Evolutionary conservation across 805 yeast species (phyloP).

Genomic region (Torulaspora franciscae): DNA sequence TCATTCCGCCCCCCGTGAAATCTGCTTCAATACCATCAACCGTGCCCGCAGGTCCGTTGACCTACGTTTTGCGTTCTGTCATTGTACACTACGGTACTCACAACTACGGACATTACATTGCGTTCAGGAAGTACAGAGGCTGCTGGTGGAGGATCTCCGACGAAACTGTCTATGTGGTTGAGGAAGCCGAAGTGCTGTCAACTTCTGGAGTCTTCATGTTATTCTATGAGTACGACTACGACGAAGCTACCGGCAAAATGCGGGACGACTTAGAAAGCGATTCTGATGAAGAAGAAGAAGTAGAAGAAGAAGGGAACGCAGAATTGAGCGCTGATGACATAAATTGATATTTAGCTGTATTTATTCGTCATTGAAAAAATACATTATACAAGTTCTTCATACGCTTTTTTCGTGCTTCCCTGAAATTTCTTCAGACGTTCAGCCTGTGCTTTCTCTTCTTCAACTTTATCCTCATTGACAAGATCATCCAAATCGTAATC

Average conservation of each 20-base stretch:
- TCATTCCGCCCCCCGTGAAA: constrained; percentile 9
- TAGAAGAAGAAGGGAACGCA: constrained; percentile 13
- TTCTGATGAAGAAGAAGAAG: constrained; percentile 18
- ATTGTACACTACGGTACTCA: constrained; percentile 94
- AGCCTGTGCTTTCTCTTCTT: constrained; percentile 22
- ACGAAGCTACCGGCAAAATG: constrained; percentile 31
- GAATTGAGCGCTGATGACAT: not conserved
- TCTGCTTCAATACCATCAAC: constrained; percentile 13
- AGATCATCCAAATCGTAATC: constrained; percentile 48
- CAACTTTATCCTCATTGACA: constrained; percentile 36
- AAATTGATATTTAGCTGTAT: constrained; percentile 8
- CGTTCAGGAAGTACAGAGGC: constrained; percentile 74
- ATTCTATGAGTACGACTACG: constrained; percentile 65
- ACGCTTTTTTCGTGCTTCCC: constrained; percentile 20
- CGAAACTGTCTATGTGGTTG: constrained; percentile 74
- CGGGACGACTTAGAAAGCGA: constrained; percentile 25
- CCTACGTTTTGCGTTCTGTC: constrained; percentile 74
- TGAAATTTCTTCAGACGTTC: constrained; percentile 17
- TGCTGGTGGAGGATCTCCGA: constrained; percentile 96
- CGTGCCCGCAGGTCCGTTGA: constrained; percentile 42
- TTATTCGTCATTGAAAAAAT: not conserved
- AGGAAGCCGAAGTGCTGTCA: constrained; percentile 71
- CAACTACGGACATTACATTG: constrained; percentile 95
- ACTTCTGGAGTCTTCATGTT: constrained; percentile 91
- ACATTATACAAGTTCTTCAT: constrained; percentile 26